A percentile compares a stretch with the other conserved stretches of the same genome.
These are phyloP conservation scores for Hemisphaericaspora subhashii DNA, from an alignment of 1,139 yeast species.

Conservation along the genomic window DNA sequence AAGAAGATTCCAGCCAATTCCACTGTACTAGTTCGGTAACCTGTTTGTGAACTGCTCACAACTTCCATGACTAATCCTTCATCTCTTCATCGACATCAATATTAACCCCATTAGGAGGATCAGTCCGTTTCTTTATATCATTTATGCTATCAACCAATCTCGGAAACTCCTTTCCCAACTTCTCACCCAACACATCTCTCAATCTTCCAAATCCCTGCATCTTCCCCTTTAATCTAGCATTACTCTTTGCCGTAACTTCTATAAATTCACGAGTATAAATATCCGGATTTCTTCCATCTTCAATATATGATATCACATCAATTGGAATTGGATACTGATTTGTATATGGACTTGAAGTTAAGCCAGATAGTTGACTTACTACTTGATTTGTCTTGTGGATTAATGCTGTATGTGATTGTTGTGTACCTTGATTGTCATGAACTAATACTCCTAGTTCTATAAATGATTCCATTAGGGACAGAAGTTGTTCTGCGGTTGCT, in stretches of 20 bases:
- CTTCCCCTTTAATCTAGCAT: conserved; percentile 86
- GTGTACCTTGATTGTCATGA: conserved; percentile 89
- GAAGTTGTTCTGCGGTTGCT: conserved; percentile 58
- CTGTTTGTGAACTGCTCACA: too few species aligned
- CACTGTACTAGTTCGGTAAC: too few species aligned
- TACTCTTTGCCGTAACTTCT: conserved; percentile 84
- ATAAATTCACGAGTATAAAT: conserved; percentile 95
- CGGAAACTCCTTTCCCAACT: conserved; percentile 76
- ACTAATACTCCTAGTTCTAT: conserved; percentile 88
- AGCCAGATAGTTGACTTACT: conserved; percentile 36
- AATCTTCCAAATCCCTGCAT: conserved; percentile 59
- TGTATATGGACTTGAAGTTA: conserved; percentile 34
- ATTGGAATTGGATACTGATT: conserved; percentile 59
- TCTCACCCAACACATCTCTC: conserved; percentile 65
- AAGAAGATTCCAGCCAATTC: too few species aligned
- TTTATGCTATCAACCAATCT: conserved; percentile 49
- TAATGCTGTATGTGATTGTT: conserved; percentile 45
- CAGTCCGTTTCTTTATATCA: conserved; percentile 33
- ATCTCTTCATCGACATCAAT: not conserved
- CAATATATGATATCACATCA: conserved; percentile 82
- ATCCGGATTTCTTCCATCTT: conserved; percentile 96
- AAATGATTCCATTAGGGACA: conserved; percentile 75
- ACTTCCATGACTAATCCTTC: not conserved
- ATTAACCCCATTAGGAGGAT: not conserved
- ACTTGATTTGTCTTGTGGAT: conserved; percentile 43